These are phyloP conservation scores for Syzygium malaccense DNA, from an alignment of 441 rosid genomes.

Conservation along the genomic window DNA sequence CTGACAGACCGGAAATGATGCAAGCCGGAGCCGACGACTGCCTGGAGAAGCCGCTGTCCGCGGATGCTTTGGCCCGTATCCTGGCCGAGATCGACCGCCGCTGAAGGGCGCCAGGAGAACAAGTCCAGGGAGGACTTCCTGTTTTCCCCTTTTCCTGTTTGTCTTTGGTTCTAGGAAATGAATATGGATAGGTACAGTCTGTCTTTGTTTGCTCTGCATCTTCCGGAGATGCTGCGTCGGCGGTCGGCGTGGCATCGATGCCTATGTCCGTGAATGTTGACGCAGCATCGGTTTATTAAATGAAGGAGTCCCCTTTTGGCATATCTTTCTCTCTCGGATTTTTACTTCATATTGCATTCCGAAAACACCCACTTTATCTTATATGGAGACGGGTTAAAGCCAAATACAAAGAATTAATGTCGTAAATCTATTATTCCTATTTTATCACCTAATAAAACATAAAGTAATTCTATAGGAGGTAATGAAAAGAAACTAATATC, in stretches of 20 bases:
- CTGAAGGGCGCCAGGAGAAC: neutral
- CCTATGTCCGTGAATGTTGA: neutral
- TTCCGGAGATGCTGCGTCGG: neutral
- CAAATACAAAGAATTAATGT: no score
- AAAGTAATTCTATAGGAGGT: no score
- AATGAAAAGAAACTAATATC: no score
- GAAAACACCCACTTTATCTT: neutral
- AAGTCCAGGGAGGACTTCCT: neutral
- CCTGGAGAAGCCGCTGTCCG: neutral
- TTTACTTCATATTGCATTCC: neutral
- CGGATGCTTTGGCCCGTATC: neutral
- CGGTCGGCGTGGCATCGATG: neutral
- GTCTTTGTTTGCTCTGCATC: neutral
- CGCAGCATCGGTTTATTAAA: neutral
- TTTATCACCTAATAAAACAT: no score
- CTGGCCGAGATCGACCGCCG: neutral
- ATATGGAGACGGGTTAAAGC: no score
- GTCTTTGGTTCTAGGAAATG: neutral
- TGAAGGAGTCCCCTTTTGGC: neutral
- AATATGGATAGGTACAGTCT: neutral
- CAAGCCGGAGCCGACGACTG: neutral
- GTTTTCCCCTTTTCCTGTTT: neutral
- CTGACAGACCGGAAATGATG: neutral
- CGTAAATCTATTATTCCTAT: no score
- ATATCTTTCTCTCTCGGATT: neutral